phyloP scores from a whole-genome alignment of 2,329 filamentous ascomycete species.

The Neurospora sp. region DNA sequence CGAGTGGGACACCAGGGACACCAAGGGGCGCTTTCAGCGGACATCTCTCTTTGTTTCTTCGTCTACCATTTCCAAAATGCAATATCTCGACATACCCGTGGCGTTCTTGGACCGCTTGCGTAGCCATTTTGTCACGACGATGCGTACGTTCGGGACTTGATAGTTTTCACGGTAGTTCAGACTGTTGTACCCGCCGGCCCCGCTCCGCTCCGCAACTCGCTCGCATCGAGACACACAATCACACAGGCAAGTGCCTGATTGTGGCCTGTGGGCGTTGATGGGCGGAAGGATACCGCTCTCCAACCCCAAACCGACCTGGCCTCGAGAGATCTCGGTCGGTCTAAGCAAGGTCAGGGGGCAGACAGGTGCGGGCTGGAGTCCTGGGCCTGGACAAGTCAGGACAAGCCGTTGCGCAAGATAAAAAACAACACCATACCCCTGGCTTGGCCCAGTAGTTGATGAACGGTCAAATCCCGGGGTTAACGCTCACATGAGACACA shows the following conservation, averaged over 20 bases:
- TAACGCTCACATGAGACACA: not conserved
- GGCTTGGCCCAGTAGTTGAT: not conserved
- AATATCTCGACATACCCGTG: slow-evolving; percentile 48
- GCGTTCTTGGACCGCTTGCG: slow-evolving; percentile 83
- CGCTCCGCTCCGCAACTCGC: not conserved
- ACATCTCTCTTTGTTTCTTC: not conserved
- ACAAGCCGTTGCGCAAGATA: not conserved
- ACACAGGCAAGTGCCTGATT: not conserved
- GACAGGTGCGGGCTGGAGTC: not conserved
- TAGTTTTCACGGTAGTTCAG: slow-evolving; percentile 10
- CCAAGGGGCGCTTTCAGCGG: not conserved
- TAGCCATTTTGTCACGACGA: slow-evolving; percentile 52
- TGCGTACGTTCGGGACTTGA: slow-evolving; percentile 16
- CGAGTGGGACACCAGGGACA: not conserved
- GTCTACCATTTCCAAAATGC: slow-evolving; percentile 1
- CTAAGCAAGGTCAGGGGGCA: not conserved
- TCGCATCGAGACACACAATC: not conserved
- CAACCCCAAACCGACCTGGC: not conserved
- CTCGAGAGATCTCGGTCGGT: not conserved
- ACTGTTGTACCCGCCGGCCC: not conserved
- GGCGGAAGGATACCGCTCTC: not conserved
- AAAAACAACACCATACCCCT: not conserved
- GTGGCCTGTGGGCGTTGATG: not conserved
- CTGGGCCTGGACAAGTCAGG: not conserved
- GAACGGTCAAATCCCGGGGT: not conserved